These are phyloP conservation scores for Tolypocladium ophioglossoides DNA, from an alignment of 2,329 filamentous ascomycete genomes.

Conservation along the genomic window DNA sequence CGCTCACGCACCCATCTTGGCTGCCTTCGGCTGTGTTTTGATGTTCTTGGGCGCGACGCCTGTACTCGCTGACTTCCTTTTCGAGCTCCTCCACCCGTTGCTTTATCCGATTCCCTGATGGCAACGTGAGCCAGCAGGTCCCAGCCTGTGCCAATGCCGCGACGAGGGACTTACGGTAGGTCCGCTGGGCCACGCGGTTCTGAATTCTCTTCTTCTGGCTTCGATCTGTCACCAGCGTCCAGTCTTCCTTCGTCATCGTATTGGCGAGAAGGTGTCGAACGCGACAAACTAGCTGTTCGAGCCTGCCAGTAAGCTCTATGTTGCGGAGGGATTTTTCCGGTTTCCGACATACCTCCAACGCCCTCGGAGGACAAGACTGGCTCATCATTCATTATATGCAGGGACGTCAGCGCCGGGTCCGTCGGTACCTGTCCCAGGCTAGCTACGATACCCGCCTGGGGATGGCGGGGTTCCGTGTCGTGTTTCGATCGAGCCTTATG, in stretches of 20 bases:
- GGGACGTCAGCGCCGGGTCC: background rate
- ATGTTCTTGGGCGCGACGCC: constrained; percentile 2
- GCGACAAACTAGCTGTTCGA: too few species aligned
- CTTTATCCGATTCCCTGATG: constrained; percentile 3
- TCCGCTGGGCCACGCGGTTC: constrained; percentile 2
- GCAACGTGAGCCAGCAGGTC: background rate
- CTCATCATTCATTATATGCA: background rate
- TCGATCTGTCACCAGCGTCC: constrained; percentile 1
- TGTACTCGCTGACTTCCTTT: constrained; percentile 3
- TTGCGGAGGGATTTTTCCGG: background rate
- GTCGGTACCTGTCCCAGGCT: background rate
- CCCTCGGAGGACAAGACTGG: background rate
- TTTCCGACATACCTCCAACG: background rate
- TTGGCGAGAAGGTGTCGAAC: background rate
- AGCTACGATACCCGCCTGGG: background rate
- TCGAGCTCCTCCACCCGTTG: constrained; percentile 3
- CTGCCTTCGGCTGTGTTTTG: background rate
- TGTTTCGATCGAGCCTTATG: background rate
- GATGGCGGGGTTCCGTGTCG: background rate
- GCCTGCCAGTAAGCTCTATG: background rate
- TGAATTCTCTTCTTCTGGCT: constrained; percentile 4
- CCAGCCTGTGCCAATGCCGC: background rate
- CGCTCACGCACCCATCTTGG: background rate
- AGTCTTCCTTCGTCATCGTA: constrained; percentile 2
- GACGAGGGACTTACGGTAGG: constrained; percentile 1